Conservation (phyloP, 805 yeast genomes). For the Millerozyma miso region DNA sequence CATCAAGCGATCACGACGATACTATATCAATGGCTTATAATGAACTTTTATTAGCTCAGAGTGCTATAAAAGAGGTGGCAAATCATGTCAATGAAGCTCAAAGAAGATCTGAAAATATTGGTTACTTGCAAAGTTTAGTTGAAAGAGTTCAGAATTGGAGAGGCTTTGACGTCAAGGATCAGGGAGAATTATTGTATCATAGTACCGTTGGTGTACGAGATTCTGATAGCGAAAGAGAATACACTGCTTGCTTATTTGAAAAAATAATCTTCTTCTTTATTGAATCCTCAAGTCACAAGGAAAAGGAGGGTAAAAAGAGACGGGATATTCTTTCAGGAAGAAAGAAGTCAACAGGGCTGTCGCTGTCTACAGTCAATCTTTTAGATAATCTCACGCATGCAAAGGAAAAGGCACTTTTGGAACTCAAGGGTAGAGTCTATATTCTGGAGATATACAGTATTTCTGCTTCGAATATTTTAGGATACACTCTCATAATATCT, state of each 20-base stretch:
- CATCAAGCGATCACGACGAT: constrained; percentile 10
- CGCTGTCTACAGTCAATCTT: constrained; percentile 30
- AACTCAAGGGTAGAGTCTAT: constrained; percentile 78
- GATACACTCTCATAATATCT: constrained; percentile 59
- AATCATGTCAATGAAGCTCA: constrained; percentile 89
- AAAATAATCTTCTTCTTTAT: constrained; percentile 48
- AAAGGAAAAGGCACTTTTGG: constrained; percentile 33
- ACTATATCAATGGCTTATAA: constrained; percentile 35
- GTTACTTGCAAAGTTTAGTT: constrained; percentile 59
- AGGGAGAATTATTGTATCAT: constrained; percentile 80
- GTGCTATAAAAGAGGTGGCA: constrained; percentile 79
- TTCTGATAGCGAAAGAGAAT: constrained; percentile 74
- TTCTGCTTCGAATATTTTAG: constrained; percentile 33
- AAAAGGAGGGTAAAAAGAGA: constrained; percentile 31
- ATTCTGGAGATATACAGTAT: constrained; percentile 56
- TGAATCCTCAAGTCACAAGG: constrained; percentile 18
- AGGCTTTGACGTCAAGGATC: constrained; percentile 72
- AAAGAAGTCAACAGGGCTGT: constrained; percentile 45
- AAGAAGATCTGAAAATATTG: constrained; percentile 82
- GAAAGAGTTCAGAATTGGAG: constrained; percentile 88
- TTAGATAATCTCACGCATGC: constrained; percentile 31
- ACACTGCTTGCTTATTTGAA: constrained; percentile 86
- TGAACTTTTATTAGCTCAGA: constrained; percentile 68
- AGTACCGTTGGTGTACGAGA: constrained; percentile 70
- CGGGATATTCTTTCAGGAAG: constrained; percentile 43